phyloP scores from a whole-genome alignment of 495 filamentous ascomycete species.

The Oleoguttula mirabilis region DNA sequence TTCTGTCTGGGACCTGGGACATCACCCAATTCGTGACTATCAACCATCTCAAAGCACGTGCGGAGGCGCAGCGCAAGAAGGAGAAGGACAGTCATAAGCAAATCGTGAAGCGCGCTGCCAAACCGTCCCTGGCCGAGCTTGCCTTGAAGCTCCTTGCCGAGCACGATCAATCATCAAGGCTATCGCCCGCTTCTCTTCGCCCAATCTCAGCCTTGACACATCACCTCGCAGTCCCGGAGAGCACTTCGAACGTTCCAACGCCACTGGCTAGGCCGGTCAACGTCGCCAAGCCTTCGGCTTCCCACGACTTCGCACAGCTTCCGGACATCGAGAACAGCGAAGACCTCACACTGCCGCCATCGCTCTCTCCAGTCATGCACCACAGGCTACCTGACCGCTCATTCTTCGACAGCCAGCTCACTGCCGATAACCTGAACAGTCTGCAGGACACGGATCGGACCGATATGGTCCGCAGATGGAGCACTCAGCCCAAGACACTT shows the following conservation, averaged over 20 bases:
- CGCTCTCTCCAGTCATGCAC: slow-evolving; percentile 21
- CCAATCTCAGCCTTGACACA: background rate
- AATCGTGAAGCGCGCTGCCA: too few relatives aligned
- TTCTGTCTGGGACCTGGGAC: slow-evolving; percentile 27
- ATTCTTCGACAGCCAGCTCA: too few relatives aligned
- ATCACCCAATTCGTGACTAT: slow-evolving; percentile 19
- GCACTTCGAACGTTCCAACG: slow-evolving; percentile 66
- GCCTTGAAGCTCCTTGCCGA: background rate
- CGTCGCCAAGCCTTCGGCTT: slow-evolving; percentile 25
- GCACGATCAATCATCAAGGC: background rate
- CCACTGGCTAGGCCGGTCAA: slow-evolving; percentile 60
- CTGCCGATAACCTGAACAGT: too few relatives aligned
- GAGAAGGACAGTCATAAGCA: background rate
- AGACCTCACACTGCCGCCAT: slow-evolving; percentile 22
- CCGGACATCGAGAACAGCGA: slow-evolving; percentile 25
- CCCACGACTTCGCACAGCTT: slow-evolving; percentile 9
- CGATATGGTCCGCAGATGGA: slow-evolving; percentile 16
- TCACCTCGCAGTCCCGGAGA: slow-evolving; percentile 32
- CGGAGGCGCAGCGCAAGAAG: slow-evolving; percentile 3
- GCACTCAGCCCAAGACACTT: slow-evolving; percentile 21
- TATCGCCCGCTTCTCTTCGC: background rate
- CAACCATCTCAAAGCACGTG: slow-evolving; percentile 18
- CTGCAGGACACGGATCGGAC: too few relatives aligned
- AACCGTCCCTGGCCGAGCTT: background rate
- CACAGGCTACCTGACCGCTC: too few relatives aligned